These are phyloP conservation scores for Leccinum aurantiacum DNA, from an alignment of 768 basidiomycete genomes.

Conservation along the genomic window DNA sequence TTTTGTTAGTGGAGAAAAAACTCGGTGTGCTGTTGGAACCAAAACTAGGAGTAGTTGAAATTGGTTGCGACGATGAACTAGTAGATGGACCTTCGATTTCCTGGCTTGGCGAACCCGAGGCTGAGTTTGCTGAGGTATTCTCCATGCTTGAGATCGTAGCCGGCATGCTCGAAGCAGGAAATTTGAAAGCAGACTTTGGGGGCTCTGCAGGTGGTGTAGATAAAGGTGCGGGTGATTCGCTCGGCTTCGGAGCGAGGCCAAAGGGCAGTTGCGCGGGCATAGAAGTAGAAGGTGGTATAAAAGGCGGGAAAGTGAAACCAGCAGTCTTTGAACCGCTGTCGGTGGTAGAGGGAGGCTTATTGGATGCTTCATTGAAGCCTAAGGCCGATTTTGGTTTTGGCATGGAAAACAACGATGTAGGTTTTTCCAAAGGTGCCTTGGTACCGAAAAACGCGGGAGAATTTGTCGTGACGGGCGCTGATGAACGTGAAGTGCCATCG, in stretches of 20 bases:
- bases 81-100: conserved; percentile 10
- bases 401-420: conserved; percentile 22
- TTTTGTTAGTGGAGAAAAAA: conserved; percentile 24
- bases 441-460: conserved; percentile 13
- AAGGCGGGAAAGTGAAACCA: conserved; percentile 29
- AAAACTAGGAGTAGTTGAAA: conserved; percentile 15
- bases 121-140: conserved; percentile 7
- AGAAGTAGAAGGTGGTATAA: conserved; percentile 22
- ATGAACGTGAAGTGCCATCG: conserved; percentile 35
- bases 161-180: conserved; percentile 14
- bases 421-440: conserved; percentile 19
- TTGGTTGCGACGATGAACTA: conserved; percentile 11
- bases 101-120: conserved; percentile 10
- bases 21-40: conserved; percentile 19
- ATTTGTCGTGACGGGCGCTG: conserved; percentile 11
- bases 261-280: conserved; percentile 14
- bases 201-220: conserved; percentile 18
- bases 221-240: conserved; percentile 12
- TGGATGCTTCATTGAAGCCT: conserved; percentile 18
- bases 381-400: conserved; percentile 34
- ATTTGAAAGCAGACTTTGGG: conserved; percentile 33
- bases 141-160: conserved; percentile 12
- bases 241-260: conserved; percentile 17
- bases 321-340: conserved; percentile 22
- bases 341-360: conserved; percentile 8